Evolutionary conservation across 176 grass and related monocot species (phyloP).

Genomic region (Hyparrhenia diplandra): DNA sequence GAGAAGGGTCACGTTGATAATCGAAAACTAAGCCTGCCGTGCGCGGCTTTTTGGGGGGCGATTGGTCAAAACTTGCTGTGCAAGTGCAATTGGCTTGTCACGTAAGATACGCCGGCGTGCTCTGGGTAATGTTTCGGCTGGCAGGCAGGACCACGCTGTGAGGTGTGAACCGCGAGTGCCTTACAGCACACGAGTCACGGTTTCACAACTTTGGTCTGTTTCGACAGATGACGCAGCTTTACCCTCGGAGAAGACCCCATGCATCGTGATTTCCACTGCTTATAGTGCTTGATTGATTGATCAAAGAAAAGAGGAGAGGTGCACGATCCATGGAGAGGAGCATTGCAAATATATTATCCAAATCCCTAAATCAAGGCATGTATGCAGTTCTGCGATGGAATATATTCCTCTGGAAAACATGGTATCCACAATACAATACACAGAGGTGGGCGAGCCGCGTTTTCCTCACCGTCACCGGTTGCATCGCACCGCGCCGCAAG

Average conservation of each 20-base stretch:
- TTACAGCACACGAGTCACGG: too few species aligned
- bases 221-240: too few species aligned
- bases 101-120: neutral
- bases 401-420: neutral
- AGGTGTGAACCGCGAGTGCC: too few species aligned
- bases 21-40: neutral
- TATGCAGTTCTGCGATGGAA: neutral
- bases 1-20: neutral
- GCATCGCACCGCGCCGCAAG: too few species aligned
- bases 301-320: neutral
- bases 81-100: slow-evolving; percentile 23
- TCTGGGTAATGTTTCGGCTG: too few species aligned
- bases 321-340: neutral
- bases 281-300: too few species aligned
- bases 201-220: too few species aligned
- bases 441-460: neutral
- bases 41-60: slow-evolving; percentile 19
- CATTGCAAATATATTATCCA: neutral
- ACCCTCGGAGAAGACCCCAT: too few species aligned
- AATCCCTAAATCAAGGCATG: neutral
- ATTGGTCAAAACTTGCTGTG: slow-evolving; percentile 35
- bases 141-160: neutral
- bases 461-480: too few species aligned
- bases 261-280: too few species aligned
- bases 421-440: neutral